These are phyloP conservation scores for Rhizoclosmatium sp. DNA, from an alignment of 192 early-diverging fungal genomes.

Conservation along the genomic window DNA sequence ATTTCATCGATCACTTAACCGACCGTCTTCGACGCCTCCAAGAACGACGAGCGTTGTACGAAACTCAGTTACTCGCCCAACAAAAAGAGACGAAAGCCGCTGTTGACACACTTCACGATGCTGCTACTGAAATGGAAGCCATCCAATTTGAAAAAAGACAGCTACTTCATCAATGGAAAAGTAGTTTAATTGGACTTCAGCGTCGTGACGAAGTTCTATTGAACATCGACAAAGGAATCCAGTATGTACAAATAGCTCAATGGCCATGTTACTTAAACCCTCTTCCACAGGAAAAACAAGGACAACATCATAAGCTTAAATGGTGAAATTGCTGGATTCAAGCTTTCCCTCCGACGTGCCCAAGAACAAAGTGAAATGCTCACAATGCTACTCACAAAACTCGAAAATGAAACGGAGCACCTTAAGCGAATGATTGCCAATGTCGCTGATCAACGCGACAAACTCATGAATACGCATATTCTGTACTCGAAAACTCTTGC, in stretches of 20 bases:
- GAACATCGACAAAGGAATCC: conserved; percentile 53
- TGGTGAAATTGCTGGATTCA: conserved; percentile 61
- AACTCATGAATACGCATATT: conserved; percentile 56
- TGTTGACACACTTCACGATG: conserved; percentile 65
- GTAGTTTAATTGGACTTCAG: conserved; percentile 61
- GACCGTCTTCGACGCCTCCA: conserved; percentile 62
- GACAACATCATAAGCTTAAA: conserved; percentile 52
- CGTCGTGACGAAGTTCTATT: conserved; percentile 60
- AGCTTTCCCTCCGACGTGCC: conserved; percentile 47
- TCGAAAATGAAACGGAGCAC: conserved; percentile 58
- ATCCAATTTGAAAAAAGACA: conserved; percentile 72
- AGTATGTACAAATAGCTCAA: conserved; percentile 19
- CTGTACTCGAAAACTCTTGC: conserved; percentile 55
- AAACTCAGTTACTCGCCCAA: conserved; percentile 62
- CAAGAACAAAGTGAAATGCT: conserved; percentile 65
- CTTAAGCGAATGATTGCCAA: conserved; percentile 57
- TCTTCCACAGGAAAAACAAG: conserved; percentile 53
- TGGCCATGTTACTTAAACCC: background rate
- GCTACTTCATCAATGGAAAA: conserved; percentile 70
- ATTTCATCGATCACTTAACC: conserved; percentile 65
- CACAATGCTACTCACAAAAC: conserved; percentile 57
- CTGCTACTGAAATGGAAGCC: conserved; percentile 68
- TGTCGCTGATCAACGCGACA: conserved; percentile 56
- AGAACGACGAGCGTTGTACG: conserved; percentile 61
- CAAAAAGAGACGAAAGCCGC: conserved; percentile 66